These are phyloP conservation scores for Neodidymelliopsis sp. DNA, from an alignment of 2,329 filamentous ascomycete genomes.

Conservation along the genomic window DNA sequence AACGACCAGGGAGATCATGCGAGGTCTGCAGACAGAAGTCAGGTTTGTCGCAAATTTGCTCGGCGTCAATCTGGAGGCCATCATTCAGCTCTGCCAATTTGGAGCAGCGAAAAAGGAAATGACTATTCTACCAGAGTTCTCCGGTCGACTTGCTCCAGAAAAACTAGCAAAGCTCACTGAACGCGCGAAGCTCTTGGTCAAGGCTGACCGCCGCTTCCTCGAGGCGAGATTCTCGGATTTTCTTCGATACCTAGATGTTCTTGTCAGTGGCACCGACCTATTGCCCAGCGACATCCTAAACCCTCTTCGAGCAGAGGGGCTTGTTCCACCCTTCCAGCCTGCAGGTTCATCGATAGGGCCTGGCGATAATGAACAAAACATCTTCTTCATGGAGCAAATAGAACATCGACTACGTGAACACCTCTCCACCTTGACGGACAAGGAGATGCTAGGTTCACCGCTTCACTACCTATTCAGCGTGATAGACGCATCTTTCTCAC, in stretches of 20 bases:
- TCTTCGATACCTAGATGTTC: conserved; percentile 27
- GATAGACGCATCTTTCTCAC: no score
- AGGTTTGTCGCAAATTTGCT: conserved; percentile 11
- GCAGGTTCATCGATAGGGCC: background rate
- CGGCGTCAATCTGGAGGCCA: conserved; percentile 24
- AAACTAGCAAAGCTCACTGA: conserved; percentile 24
- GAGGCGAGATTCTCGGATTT: conserved; percentile 18
- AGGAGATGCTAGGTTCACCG: background rate
- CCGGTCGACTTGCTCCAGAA: conserved; percentile 26
- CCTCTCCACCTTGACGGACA: conserved; percentile 20
- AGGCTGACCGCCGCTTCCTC: conserved; percentile 22
- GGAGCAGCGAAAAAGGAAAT: conserved; percentile 5
- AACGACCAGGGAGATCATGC: background rate
- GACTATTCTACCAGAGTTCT: conserved; percentile 30
- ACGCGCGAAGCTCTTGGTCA: conserved; percentile 27
- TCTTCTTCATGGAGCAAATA: conserved; percentile 23
- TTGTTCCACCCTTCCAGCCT: conserved; percentile 25
- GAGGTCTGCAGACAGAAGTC: background rate
- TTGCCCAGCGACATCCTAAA: conserved; percentile 38
- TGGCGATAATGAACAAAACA: background rate
- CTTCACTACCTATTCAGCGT: no score
- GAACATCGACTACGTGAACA: conserved; percentile 26
- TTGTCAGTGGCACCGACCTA: conserved; percentile 18
- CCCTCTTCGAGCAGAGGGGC: conserved; percentile 29
- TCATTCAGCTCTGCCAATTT: conserved; percentile 18